Evolutionary conservation across 2,329 filamentous ascomycete species (phyloP), one percentile per base, ranked within the genome.

Genomic region (Pseudogymnoascus sp.): DNA sequence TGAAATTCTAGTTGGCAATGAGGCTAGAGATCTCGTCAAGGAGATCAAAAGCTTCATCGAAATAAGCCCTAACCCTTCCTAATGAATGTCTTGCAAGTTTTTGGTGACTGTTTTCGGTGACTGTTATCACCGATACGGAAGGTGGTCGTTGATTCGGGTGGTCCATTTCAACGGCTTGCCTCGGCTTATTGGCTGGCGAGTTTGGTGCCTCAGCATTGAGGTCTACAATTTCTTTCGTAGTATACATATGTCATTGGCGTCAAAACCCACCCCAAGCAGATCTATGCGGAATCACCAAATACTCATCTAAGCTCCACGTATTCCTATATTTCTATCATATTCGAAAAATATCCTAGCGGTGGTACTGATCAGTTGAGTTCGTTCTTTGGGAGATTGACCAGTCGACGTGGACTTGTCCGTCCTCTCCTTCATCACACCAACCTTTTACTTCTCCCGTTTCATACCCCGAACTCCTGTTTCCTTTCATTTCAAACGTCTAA

Each of bases 21-120:
- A 61, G 14, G 59, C 39, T 23, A 61, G 36, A 26, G 59, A 61
- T 61, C 59, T 61, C 36, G 34, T 26, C 34, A 61, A 16, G 5
- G 59, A 61, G 18, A 61, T 29, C 59, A 40, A 40, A 61, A 61
- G 39, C 59, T 61, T 61, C 59, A 61, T 61, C 16, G 59, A 29
- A 42, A 57, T 12, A 21, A 57, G 51, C 16, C 29, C 51, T 57
- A 57, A 36, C 29, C n/a, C 51, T 57, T 57, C 23, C 29, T 7
- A 18, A 21, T 36, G 51, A 57, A 5, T 34, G 8, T 12, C 36
- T 34, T 57, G n/a, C 1, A 18, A 34, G 29, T 36, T 57, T 57
- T 34, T 11, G 29, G 29, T 57, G 51, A 31, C 51, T 34, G 29
- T 36, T 57, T 57, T 34, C 11, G 16, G 51, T 57, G 51, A 31